Evolutionary conservation across 2,329 filamentous ascomycete species (phyloP).

Genomic region (Zymoseptoria pseudotritici): DNA sequence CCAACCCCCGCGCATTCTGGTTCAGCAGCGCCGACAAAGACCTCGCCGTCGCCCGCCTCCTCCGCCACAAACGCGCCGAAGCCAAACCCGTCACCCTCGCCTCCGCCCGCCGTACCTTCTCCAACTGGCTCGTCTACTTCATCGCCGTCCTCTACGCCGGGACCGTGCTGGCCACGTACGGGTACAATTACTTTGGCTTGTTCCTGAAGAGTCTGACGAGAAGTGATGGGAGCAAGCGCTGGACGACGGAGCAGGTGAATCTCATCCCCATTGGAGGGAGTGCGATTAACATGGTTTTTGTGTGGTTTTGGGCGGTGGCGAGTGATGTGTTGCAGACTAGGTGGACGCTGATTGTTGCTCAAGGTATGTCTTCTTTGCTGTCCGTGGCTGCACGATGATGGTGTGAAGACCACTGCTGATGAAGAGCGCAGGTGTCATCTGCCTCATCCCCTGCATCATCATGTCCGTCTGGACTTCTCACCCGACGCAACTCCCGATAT

Average conservation of each 20-base stretch:
- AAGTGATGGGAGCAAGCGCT: slow-evolving; percentile 36
- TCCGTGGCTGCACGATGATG: too few species aligned
- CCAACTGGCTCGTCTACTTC: slow-evolving; percentile 40
- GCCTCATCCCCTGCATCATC: slow-evolving; percentile 42
- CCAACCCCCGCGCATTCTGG: slow-evolving; percentile 37
- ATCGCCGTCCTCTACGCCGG: slow-evolving; percentile 38
- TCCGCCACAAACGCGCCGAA: slow-evolving; percentile 40
- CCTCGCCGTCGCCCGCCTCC: slow-evolving; percentile 39
- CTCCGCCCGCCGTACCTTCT: slow-evolving; percentile 39
- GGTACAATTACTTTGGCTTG: slow-evolving; percentile 41
- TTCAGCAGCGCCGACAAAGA: slow-evolving; percentile 37
- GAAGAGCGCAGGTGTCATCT: slow-evolving; percentile 30
- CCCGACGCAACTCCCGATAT: slow-evolving; percentile 36
- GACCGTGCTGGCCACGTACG: slow-evolving; percentile 41
- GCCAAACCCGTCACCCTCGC: slow-evolving; percentile 41
- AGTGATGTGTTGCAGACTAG: slow-evolving; percentile 45
- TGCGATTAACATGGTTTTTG: slow-evolving; percentile 36
- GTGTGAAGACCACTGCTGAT: too few species aligned
- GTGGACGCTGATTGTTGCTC: slow-evolving; percentile 45
- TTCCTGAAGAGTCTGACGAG: slow-evolving; percentile 37
- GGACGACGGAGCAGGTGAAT: slow-evolving; percentile 41
- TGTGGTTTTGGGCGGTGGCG: slow-evolving; percentile 49
- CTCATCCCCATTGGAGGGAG: slow-evolving; percentile 44
- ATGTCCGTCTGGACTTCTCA: slow-evolving; percentile 49
- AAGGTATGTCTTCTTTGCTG: slow-evolving; percentile 25